Base-by-base conservation (phyloP, 148 eudicot species). In the Rhododendron williamsianum region DNA sequence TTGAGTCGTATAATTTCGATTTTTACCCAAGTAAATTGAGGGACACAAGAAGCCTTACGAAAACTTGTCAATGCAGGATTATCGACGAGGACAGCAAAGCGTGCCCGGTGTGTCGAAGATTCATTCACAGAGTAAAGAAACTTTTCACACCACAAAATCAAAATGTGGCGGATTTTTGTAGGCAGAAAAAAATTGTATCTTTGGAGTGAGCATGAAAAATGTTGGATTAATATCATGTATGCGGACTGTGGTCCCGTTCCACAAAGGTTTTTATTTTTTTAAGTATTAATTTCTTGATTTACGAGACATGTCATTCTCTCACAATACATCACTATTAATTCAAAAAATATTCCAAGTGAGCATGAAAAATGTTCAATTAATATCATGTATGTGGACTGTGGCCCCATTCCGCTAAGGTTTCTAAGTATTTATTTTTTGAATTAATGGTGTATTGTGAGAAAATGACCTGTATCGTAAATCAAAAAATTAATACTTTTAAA, bases 41-140 rank as follows among this genome's bases (percentile, higher is more conserved):
- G 43, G 43, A 45, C 49, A n/a, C 51, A 79, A 79, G 36, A 79
- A 51, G 77, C 33, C 41, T 25, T 84, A 54, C 9, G 33, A 56
- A 51, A 74, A 36, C 56, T 76, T 25, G 6, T 41, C 51, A 23
- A 35, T 71, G 89, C 89, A 90, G 92, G 92, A 88, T 90, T 25
- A 72, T 84, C 35, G 86, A 84, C 3, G 92, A 63, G 8, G 90
- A 90, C 11, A 90, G 12, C 85, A 90, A 82, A 74, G 33, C 67
- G 8, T 90, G 92, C 78, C 92, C 92, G 2, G 86, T 90, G 63
- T 90, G 92, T 45, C 82, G 92, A 82, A 83, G 88, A 48, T 30
- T 87, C 45, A 84, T 90, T 78, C 87, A 86, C 65, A 90, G 87
- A 89, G 85, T 90, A 10, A 83, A 87, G 43, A 85, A 81, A 71